Evolutionary conservation across 2,329 filamentous ascomycete species (phyloP).

Genomic region (Eurotiales sp.): DNA sequence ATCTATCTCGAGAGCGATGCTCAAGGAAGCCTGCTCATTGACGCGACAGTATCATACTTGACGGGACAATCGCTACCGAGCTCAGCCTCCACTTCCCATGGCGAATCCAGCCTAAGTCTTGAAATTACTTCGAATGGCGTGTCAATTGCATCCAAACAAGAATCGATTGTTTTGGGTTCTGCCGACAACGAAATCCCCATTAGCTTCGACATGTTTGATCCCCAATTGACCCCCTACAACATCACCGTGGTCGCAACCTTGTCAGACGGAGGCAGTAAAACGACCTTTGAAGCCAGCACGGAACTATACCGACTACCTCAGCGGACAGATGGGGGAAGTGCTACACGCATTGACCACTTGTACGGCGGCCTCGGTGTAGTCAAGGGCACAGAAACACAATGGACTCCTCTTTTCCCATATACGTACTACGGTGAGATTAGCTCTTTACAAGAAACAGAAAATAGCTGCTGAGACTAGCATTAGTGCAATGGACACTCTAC

Average conservation of each 20-base stretch:
- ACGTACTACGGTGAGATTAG: slow-evolving; percentile 46
- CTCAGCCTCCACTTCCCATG: slow-evolving; percentile 20
- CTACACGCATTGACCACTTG: slow-evolving; percentile 46
- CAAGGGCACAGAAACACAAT: slow-evolving; percentile 22
- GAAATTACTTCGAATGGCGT: slow-evolving; percentile 27
- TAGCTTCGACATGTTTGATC: neutral
- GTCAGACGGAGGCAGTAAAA: slow-evolving; percentile 24
- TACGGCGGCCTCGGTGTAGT: slow-evolving; percentile 45
- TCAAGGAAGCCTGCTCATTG: slow-evolving; percentile 39
- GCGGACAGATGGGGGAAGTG: slow-evolving; percentile 41
- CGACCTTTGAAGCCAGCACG: slow-evolving; percentile 33
- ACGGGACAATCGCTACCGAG: slow-evolving; percentile 32
- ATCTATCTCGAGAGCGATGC: slow-evolving; percentile 45
- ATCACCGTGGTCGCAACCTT: slow-evolving; percentile 33
- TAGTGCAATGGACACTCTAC: slow-evolving; percentile 11
- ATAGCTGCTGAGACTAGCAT: neutral
- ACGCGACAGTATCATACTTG: slow-evolving; percentile 38
- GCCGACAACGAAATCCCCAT: slow-evolving; percentile 3
- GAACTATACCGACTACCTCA: slow-evolving; percentile 40
- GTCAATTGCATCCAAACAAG: neutral
- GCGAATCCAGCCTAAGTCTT: slow-evolving; percentile 24
- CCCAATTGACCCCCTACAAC: slow-evolving; percentile 30
- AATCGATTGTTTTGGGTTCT: neutral
- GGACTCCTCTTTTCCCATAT: slow-evolving; percentile 44
- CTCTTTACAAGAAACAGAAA: slow-evolving; percentile 11